Conservation (phyloP, 2,329 filamentous ascomycete genomes). For the Clathrospora elynae region DNA sequence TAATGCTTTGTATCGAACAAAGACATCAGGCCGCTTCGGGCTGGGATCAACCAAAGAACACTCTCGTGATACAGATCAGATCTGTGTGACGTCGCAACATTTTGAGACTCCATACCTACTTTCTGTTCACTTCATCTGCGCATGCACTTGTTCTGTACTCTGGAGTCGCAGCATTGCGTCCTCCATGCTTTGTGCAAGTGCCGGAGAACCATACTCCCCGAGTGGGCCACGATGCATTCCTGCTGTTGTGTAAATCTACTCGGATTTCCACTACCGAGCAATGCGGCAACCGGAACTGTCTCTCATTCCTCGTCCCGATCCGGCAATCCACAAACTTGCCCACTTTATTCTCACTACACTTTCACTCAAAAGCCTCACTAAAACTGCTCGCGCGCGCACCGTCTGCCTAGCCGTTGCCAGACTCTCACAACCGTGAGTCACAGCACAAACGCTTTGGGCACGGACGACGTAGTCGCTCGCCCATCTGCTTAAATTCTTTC, state of each 20-base stretch:
- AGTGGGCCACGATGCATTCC: neutral
- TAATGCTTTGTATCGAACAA: constrained; percentile 4
- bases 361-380: constrained; percentile 1
- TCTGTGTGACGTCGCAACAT: too few species aligned
- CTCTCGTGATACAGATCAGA: too few species aligned
- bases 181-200: neutral
- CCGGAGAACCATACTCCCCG: neutral
- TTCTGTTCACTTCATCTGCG: too few species aligned
- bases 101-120: neutral
- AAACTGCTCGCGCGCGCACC: constrained; percentile 12
- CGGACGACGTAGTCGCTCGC: constrained; percentile 8
- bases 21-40: constrained; percentile 1
- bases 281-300: constrained; percentile 1
- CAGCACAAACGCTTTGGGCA: constrained; percentile 3
- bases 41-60: neutral
- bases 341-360: neutral
- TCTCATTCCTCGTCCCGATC: constrained; percentile 8
- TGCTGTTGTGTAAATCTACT: neutral
- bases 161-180: neutral
- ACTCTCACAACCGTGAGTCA: constrained; percentile 2
- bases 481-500: neutral
- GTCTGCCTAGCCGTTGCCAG: neutral
- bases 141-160: neutral
- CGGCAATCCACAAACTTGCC: constrained; percentile 5
- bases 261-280: neutral